Base-by-base conservation (phyloP, 164 flowering plant genomes). In the Warburgia ugandensis region DNA sequence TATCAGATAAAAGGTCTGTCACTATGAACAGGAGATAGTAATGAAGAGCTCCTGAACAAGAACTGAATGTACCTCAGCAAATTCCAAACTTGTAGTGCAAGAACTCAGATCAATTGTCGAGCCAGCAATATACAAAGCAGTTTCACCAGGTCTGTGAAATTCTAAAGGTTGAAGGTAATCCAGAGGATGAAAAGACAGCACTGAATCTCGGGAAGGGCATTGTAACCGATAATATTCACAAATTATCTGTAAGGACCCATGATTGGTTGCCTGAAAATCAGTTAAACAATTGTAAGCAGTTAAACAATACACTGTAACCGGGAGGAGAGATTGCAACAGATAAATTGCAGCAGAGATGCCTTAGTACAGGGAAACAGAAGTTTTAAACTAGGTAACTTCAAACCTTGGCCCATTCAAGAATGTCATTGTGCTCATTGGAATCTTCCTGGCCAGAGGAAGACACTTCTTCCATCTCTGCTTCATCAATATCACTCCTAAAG, bases 391-490 rank as follows among this genome's bases (percentile, higher is more conserved):
- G 32, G 20, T 21, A 21, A 36, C 1, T 43, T 39, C 46, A 19
- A 42, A 89, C 99, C 97, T 92, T 92, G 25, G 99, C 96, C 99
- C 97, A 92, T 65, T 86, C 89, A 62, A 92, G 83, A 67, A 88
- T 73, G 57, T 78, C 89, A 60, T 53, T 54, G 45, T 84, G 78
- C 60, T 74, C 83, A 68, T 57, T 70, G 43, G 55, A 71, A 63
- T 77, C 78, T 38, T 86, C 98, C 56, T 68, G 95, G 27, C 95
- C 95, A 59, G 99, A 89, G 44, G 73, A 76, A 59, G 95, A 89
- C 40, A 92, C 68, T 61, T 88, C 92, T 52, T 84, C 94, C 48
- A 70, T 70, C 58, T 86, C 99, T 48, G 76, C 59, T 54, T 84
- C 92, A 65, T 89, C 95, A 61, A 68, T 49, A 50, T 79, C 86